Evolutionary conservation across 352 stramenopile species (phyloP), one percentile per base, ranked within the genome.

Genomic region (Peronospora destructor): DNA sequence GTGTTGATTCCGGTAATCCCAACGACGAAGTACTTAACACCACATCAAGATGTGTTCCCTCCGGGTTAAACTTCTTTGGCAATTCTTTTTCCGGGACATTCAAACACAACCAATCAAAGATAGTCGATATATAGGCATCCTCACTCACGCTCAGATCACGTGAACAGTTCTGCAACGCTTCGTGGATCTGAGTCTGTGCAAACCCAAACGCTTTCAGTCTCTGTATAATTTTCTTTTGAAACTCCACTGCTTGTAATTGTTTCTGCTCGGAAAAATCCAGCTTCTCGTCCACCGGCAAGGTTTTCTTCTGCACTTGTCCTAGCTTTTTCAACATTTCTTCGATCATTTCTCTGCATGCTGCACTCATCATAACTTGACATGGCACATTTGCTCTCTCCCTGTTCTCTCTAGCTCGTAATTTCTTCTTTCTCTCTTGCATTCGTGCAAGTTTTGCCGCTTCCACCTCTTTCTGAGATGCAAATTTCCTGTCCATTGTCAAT

Each of bases 361-460:
- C 82, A 48, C 75, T 90, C 85, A 98, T 96, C 60, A 96, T 94
- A 11, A 98, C 90, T 16, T 73, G 65, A 54, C 87, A 88, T 26
- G 81, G 65, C 30, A 79, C 58, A 65, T 98, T 98, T 6, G 91
- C 89, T 64, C 88, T 86, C 46, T 95, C 79, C 30, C 90, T 76
- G 40, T 93, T 95, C 72, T 97, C 90, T n/a, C 91, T 75, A 44
- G 86, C 60, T 13, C 84, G 83, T 57, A 81, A 75, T 23, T 76
- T 68, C 25, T 84, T 78, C 61, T 96, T 96, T 11, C 79, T 70
- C 48, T 82, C 67, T 41, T 88, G 59, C 0, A 48, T 62, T 16
- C 46, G 45, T 16, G 71, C 73, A 19, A 85, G 59, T 42, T 84
- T 76, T 7, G 71, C 73, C 4, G 73, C 65, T 44, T 88, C 67